phyloP scores from a whole-genome alignment of 2,329 filamentous ascomycete species.

The Didymella exigua region DNA sequence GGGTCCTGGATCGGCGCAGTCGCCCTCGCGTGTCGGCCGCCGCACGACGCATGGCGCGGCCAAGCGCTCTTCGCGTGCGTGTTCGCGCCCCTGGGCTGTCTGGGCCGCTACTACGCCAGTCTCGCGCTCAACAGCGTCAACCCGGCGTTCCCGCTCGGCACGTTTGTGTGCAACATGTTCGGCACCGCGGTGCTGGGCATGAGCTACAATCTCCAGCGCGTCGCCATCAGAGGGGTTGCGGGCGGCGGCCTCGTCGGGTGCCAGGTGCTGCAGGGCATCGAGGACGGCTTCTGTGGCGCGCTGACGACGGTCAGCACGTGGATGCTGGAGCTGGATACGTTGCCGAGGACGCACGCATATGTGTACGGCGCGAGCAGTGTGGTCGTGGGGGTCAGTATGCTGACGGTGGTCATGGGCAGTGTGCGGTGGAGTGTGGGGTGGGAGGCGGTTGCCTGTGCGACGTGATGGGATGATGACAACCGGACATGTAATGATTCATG shows the following conservation, averaged over 20 bases:
- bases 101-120: conserved; percentile 75
- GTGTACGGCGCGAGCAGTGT: conserved; percentile 70
- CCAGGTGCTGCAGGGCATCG: conserved; percentile 54
- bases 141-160: conserved; percentile 79
- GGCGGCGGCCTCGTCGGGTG: conserved; percentile 52
- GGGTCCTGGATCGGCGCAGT: conserved; percentile 80
- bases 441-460: conserved; percentile 41
- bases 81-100: conserved; percentile 80
- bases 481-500: neutral
- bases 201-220: conserved; percentile 78
- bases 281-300: conserved; percentile 57
- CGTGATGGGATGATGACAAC: conserved; percentile 2
- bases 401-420: conserved; percentile 76
- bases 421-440: conserved; percentile 68
- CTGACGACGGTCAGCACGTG: conserved; percentile 57
- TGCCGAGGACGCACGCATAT: conserved; percentile 64
- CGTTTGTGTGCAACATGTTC: conserved; percentile 79
- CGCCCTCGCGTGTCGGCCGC: conserved; percentile 73
- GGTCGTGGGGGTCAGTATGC: conserved; percentile 59
- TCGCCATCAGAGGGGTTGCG: conserved; percentile 46
- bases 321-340: conserved; percentile 51
- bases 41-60: conserved; percentile 74
- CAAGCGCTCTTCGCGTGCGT: conserved; percentile 76
- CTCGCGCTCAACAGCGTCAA: conserved; percentile 71
- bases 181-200: conserved; percentile 78